Percentiles rank a stretch among this genome's conserved stretches.
These are phyloP conservation scores for Sinapis alba DNA, from an alignment of 441 rosid genomes.

Conservation along the genomic window DNA sequence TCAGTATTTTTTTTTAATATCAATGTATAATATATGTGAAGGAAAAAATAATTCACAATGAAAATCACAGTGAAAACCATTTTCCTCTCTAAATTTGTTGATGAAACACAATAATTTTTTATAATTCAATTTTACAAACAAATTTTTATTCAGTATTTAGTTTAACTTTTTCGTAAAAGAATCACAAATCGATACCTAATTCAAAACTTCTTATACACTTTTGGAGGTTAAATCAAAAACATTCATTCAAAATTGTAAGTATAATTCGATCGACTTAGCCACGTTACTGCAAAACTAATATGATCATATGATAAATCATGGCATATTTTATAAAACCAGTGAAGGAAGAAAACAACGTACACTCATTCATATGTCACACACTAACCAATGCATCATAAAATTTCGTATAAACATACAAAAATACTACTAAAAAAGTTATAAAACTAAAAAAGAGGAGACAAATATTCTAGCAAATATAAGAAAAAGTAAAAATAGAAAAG, in stretches of 20 bases:
- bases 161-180: background rate
- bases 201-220: background rate
- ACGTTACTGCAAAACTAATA: constrained; percentile 1
- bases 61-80: background rate
- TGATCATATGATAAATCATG: constrained; percentile 1
- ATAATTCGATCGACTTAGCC: background rate
- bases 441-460: constrained; percentile 25
- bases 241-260: background rate
- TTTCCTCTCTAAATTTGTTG: background rate
- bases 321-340: background rate
- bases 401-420: constrained; percentile 24
- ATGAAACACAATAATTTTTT: background rate
- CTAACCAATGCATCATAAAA: constrained; percentile 36
- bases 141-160: background rate
- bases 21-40: background rate
- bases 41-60: background rate
- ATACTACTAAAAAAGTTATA: background rate
- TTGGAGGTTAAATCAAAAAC: background rate
- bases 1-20: background rate
- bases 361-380: constrained; percentile 38
- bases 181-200: background rate
- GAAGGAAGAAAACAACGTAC: constrained; percentile 20
- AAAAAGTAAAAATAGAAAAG: background rate
- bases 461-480: constrained; percentile 17
- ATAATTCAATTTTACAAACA: background rate